Evolutionary conservation across 2,329 filamentous ascomycete genomes (phyloP).

Genomic region (Venturia nashicola): DNA sequence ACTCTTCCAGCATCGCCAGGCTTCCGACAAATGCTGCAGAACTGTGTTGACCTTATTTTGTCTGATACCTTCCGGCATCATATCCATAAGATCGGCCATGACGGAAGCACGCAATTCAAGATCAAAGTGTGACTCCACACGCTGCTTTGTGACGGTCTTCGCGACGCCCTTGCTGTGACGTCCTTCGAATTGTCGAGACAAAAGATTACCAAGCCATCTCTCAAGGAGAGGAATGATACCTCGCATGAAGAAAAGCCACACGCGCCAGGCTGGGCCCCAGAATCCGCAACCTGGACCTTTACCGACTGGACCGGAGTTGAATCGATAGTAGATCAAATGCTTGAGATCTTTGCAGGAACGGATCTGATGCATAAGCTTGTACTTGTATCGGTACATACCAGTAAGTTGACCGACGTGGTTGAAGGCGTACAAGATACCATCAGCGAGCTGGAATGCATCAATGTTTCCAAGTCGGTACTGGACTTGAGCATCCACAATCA

Average conservation of each 20-base stretch:
- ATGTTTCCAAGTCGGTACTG: conserved; percentile 97
- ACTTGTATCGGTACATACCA: conserved; percentile 99
- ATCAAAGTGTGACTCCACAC: conserved; percentile 97
- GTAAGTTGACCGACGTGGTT: conserved; percentile 98
- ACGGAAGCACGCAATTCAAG: conserved; percentile 93
- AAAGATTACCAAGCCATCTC: conserved; percentile 90
- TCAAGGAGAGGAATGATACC: conserved; percentile 95
- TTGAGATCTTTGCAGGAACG: conserved; percentile 98
- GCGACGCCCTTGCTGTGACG: conserved; percentile 98
- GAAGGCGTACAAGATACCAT: conserved; percentile 98
- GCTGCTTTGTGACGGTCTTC: conserved; percentile 98
- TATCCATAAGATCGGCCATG: conserved; percentile 98
- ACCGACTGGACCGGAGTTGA: conserved; percentile 92
- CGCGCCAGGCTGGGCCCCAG: conserved; percentile 97
- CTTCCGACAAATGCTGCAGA: conserved; percentile 90
- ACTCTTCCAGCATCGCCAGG: conserved; percentile 99
- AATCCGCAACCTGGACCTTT: conserved; percentile 98
- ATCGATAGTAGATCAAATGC: conserved; percentile 97
- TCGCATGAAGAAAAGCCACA: conserved; percentile 99
- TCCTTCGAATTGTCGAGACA: conserved; percentile 95
- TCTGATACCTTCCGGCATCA: conserved; percentile 99
- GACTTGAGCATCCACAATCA: conserved; percentile 97
- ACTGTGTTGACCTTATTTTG: conserved; percentile 99
- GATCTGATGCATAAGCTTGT: conserved; percentile 99
- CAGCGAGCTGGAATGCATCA: conserved; percentile 94